Evolutionary conservation across 345 rosid genomes (phyloP).

Genomic region (Aquilaria sinensis): DNA sequence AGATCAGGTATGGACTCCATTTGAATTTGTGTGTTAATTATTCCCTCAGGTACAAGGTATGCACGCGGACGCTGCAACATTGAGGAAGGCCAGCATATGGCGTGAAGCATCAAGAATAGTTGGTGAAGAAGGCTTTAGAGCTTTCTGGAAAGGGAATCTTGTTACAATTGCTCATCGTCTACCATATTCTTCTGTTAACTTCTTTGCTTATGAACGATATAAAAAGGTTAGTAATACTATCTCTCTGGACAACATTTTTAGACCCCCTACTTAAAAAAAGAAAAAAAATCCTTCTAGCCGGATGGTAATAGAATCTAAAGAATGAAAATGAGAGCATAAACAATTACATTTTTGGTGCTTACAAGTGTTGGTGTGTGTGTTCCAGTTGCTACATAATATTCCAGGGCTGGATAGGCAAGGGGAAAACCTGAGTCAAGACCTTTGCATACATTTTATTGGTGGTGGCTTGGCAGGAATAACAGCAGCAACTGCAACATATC

Average conservation of each 20-base stretch:
- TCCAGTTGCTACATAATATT: constrained; percentile 53
- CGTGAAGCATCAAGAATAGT: constrained; percentile 74
- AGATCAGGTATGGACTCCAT: neutral
- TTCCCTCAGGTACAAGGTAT: constrained; percentile 77
- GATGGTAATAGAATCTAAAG: neutral
- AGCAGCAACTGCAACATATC: constrained; percentile 94
- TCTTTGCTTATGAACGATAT: constrained; percentile 81
- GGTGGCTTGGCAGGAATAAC: constrained; percentile 96
- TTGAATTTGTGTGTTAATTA: constrained; percentile 9
- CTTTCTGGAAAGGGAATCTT: constrained; percentile 96
- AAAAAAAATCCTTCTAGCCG: too few relatives aligned
- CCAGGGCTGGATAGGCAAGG: constrained; percentile 44
- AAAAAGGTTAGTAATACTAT: constrained; percentile 43
- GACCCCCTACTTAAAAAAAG: too few relatives aligned
- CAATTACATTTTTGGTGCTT: neutral
- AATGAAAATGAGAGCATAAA: neutral
- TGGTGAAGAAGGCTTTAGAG: constrained; percentile 83
- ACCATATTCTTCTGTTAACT: constrained; percentile 88
- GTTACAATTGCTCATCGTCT: constrained; percentile 93
- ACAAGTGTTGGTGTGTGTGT: neutral
- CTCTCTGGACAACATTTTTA: too few relatives aligned
- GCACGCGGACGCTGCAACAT: constrained; percentile 60
- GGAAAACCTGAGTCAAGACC: constrained; percentile 41
- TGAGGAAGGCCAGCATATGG: constrained; percentile 74
- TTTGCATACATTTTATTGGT: constrained; percentile 65